phyloP scores from a whole-genome alignment of 495 filamentous ascomycete species.

The Friedmanniomyces simplex region DNA sequence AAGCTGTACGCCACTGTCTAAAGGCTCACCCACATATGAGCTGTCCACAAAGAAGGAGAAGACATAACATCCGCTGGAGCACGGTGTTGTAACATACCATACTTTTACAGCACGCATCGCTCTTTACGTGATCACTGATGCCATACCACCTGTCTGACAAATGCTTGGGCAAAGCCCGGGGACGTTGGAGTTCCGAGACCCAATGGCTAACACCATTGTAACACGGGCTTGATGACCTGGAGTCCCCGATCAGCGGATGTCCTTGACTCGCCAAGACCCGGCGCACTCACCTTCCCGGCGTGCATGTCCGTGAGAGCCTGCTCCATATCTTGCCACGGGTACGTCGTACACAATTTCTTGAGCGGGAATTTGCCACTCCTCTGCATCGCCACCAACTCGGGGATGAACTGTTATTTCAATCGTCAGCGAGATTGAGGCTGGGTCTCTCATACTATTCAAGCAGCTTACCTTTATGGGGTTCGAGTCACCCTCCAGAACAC shows the following conservation, averaged over 20 bases:
- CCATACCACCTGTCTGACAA: too few relatives aligned
- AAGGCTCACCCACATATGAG: too few relatives aligned
- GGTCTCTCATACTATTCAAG: not conserved
- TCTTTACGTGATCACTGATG: too few relatives aligned
- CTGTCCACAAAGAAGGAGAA: too few relatives aligned
- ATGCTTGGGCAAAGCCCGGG: too few relatives aligned
- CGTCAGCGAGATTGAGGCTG: not conserved
- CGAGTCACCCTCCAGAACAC: constrained; percentile 8
- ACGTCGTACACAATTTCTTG: constrained; percentile 7
- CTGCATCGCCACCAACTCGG: constrained; percentile 13
- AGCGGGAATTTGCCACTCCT: constrained; percentile 9
- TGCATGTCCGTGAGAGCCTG: constrained; percentile 7
- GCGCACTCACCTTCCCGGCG: not conserved
- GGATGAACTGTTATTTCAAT: constrained; percentile 12
- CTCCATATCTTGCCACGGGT: constrained; percentile 10
- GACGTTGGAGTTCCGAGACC: too few relatives aligned
- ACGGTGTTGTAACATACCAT: too few relatives aligned
- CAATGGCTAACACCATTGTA: not conserved
- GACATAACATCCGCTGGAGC: too few relatives aligned
- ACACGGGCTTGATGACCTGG: constrained; percentile 5
- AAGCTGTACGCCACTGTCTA: too few relatives aligned
- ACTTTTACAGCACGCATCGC: too few relatives aligned
- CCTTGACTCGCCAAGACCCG: not conserved
- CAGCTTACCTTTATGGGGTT: not conserved
- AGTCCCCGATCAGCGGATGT: not conserved